A percentile compares a stretch with the other conserved stretches of the same genome.
These are phyloP conservation scores for Penicillium lividum DNA, from an alignment of 495 filamentous ascomycete species.

Conservation along the genomic window DNA sequence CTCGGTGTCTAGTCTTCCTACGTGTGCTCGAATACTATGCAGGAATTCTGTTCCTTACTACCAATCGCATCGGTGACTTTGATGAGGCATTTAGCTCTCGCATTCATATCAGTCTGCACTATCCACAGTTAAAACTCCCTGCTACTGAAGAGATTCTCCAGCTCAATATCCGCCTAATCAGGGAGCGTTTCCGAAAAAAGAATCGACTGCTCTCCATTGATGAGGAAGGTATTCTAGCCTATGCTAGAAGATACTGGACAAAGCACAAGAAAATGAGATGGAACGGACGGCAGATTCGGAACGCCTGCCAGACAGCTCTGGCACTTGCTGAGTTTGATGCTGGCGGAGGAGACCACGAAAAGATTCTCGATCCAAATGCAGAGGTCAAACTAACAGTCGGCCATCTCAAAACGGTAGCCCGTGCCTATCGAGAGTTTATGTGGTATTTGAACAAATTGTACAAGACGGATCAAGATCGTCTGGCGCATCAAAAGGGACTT, in stretches of 20 bases:
- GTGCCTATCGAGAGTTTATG: too few species aligned
- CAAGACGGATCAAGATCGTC: too few species aligned
- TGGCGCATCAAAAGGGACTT: too few species aligned
- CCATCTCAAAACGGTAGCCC: too few species aligned
- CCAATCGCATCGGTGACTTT: constrained; percentile 50
- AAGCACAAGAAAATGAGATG: neutral
- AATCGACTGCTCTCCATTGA: too few species aligned
- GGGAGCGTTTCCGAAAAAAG: neutral
- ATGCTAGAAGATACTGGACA: too few species aligned
- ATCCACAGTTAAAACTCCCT: constrained; percentile 7
- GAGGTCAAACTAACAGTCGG: too few species aligned
- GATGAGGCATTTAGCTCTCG: constrained; percentile 56
- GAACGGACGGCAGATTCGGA: constrained; percentile 9
- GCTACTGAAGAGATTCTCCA: neutral
- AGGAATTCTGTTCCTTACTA: constrained; percentile 60
- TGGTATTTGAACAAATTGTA: too few species aligned
- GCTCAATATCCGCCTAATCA: neutral
- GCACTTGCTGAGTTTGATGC: constrained; percentile 4
- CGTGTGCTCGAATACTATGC: constrained; percentile 15
- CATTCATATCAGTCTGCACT: constrained; percentile 43
- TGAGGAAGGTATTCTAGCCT: too few species aligned
- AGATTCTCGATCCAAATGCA: too few species aligned
- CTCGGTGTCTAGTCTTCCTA: constrained; percentile 3
- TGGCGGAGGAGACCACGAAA: too few species aligned
- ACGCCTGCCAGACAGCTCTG: constrained; percentile 10